Conservation (phyloP, 2,329 filamentous ascomycete species). For the Tolypocladium sp. region DNA sequence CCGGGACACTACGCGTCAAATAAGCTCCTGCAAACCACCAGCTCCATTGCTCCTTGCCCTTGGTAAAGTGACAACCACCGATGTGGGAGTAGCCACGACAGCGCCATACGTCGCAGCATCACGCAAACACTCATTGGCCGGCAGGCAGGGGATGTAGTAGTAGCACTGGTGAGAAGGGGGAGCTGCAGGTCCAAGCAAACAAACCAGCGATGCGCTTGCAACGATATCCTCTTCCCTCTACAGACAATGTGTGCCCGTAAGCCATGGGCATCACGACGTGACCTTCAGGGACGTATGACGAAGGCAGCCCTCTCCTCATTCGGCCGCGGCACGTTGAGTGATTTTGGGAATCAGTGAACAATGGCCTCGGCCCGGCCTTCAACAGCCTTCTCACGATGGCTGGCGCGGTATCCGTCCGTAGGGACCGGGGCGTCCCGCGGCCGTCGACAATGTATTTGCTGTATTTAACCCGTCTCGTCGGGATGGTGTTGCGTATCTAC, state of each 20-base stretch:
- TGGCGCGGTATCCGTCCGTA: background rate
- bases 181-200: background rate
- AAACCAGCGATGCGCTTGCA: background rate
- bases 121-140: background rate
- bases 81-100: background rate
- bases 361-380: background rate
- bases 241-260: too few relatives aligned
- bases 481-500: background rate
- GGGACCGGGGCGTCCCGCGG: background rate
- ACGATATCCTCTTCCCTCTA: background rate
- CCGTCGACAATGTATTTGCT: background rate
- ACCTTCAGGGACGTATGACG: background rate
- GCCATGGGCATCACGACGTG: background rate
- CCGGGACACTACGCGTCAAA: background rate
- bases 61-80: background rate
- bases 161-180: background rate
- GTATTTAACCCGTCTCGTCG: background rate
- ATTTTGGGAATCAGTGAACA: background rate
- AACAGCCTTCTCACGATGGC: background rate
- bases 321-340: background rate
- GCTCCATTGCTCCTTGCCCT: background rate
- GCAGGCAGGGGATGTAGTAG: too few relatives aligned
- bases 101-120: background rate
- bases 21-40: background rate
- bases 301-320: background rate